Evolutionary conservation across 192 early-diverging fungal genomes (phyloP).

Genomic region (Coemansia sp.): DNA sequence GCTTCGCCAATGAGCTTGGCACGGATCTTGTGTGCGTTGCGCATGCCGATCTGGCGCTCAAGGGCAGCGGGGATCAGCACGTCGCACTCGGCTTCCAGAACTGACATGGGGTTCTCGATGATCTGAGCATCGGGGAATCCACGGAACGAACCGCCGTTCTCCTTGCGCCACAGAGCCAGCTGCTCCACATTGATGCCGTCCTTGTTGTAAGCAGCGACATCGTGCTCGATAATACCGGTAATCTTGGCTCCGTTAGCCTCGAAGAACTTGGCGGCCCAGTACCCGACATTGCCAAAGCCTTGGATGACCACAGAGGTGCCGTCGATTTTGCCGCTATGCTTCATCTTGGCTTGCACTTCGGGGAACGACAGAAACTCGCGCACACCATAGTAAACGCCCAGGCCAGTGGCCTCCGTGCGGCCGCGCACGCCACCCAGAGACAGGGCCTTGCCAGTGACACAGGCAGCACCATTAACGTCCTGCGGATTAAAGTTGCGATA

Average conservation of each 20-base stretch:
- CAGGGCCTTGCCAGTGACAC: conserved; percentile 81
- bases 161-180: conserved; percentile 61
- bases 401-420: conserved; percentile 77
- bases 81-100: conserved; percentile 78
- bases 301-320: conserved; percentile 71
- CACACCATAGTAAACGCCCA: conserved; percentile 79
- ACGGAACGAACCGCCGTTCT: conserved; percentile 63
- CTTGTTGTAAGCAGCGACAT: conserved; percentile 63
- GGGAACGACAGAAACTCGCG: conserved; percentile 76
- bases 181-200: conserved; percentile 67
- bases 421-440: conserved; percentile 78
- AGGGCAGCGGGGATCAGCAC: conserved; percentile 79
- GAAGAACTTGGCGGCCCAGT: conserved; percentile 82
- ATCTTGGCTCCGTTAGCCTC: conserved; percentile 75
- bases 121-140: conserved; percentile 64
- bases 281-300: conserved; percentile 85
- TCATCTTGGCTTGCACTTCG: conserved; percentile 71
- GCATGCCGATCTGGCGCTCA: conserved; percentile 73
- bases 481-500: conserved; percentile 79
- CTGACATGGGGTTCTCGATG: conserved; percentile 52
- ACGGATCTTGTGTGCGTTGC: conserved; percentile 69
- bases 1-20: conserved; percentile 82
- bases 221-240: conserved; percentile 69
- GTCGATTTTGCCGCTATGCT: conserved; percentile 58
- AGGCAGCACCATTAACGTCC: conserved; percentile 78